These are phyloP conservation scores for Hyaloscypha bicolor DNA, from an alignment of 495 filamentous ascomycete genomes.

Conservation along the genomic window DNA sequence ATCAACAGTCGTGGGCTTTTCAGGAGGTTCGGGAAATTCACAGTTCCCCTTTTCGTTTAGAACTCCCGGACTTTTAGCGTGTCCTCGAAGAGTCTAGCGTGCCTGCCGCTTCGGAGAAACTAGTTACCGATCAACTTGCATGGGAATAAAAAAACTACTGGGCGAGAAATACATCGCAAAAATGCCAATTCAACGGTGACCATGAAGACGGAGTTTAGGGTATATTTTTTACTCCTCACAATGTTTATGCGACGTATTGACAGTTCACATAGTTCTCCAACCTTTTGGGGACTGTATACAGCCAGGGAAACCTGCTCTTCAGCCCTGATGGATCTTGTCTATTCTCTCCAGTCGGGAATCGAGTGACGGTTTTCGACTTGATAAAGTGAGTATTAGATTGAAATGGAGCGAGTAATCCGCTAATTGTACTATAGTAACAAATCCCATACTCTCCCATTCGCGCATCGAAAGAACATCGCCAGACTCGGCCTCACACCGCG, in stretches of 20 bases:
- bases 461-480: conserved; percentile 90
- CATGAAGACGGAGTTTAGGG: conserved; percentile 98
- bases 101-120: neutral
- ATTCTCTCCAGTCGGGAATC: conserved; percentile 95
- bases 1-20: conserved; percentile 7
- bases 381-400: conserved; percentile 68
- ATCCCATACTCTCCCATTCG: conserved; percentile 91
- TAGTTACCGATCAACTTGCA: neutral
- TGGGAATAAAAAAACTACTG: neutral
- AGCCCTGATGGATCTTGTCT: conserved; percentile 95
- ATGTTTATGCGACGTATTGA: conserved; percentile 3
- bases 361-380: conserved; percentile 93
- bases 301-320: conserved; percentile 94
- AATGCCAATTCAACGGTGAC: conserved; percentile 39
- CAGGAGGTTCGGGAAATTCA: conserved; percentile 7
- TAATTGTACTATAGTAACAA: conserved; percentile 68
- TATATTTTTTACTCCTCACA: conserved; percentile 34
- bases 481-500: conserved; percentile 84
- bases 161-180: neutral
- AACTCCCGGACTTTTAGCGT: conserved; percentile 4
- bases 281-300: conserved; percentile 94
- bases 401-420: conserved; percentile 22
- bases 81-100: neutral
- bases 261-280: conserved; percentile 78
- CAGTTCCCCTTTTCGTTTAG: conserved; percentile 8